A percentile compares a stretch with the other conserved stretches of the same genome.
Evolutionary conservation across 495 filamentous ascomycete genomes (phyloP).

Genomic region (Podospora tetraspora): DNA sequence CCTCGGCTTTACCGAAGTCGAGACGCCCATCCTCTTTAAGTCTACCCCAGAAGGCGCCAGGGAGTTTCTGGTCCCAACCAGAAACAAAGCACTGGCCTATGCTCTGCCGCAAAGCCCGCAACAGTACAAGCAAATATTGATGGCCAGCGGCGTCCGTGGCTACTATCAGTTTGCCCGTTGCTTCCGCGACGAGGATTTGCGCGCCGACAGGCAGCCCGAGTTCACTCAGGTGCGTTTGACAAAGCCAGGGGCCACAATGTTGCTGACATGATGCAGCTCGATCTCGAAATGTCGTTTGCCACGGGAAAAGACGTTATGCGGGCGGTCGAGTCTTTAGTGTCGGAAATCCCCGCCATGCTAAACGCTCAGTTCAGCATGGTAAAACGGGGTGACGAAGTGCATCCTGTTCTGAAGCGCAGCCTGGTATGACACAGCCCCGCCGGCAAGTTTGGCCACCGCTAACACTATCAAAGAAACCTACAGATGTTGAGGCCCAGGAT

Average conservation of each 20-base stretch:
- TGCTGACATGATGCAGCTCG: slow-evolving; percentile 52
- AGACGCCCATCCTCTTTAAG: slow-evolving; percentile 93
- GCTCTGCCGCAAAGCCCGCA: slow-evolving; percentile 94
- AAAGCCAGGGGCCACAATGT: background rate
- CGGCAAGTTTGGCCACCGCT: background rate
- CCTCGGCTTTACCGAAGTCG: slow-evolving; percentile 67
- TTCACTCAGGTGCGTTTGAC: slow-evolving; percentile 72
- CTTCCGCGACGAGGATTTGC: slow-evolving; percentile 90
- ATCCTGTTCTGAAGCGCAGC: slow-evolving; percentile 22
- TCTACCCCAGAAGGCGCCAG: slow-evolving; percentile 93
- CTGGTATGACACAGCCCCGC: background rate
- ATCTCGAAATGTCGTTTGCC: slow-evolving; percentile 87
- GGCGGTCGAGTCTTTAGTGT: slow-evolving; percentile 60
- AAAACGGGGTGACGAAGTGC: slow-evolving; percentile 17
- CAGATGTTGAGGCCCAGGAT: background rate
- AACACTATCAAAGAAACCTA: background rate
- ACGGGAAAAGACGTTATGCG: slow-evolving; percentile 68
- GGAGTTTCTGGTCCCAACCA: slow-evolving; percentile 91
- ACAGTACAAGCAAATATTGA: slow-evolving; percentile 97
- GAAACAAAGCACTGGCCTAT: slow-evolving; percentile 67
- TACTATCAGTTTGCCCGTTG: slow-evolving; percentile 94
- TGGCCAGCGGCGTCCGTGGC: slow-evolving; percentile 74
- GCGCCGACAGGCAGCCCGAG: slow-evolving; percentile 92
- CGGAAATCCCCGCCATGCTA: slow-evolving; percentile 48
- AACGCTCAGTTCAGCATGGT: slow-evolving; percentile 33